A percentile compares a stretch with the other conserved stretches of the same genome.
These are phyloP conservation scores for Grigorovia transvaalensis DNA, from an alignment of 805 yeast genomes.

Conservation along the genomic window DNA sequence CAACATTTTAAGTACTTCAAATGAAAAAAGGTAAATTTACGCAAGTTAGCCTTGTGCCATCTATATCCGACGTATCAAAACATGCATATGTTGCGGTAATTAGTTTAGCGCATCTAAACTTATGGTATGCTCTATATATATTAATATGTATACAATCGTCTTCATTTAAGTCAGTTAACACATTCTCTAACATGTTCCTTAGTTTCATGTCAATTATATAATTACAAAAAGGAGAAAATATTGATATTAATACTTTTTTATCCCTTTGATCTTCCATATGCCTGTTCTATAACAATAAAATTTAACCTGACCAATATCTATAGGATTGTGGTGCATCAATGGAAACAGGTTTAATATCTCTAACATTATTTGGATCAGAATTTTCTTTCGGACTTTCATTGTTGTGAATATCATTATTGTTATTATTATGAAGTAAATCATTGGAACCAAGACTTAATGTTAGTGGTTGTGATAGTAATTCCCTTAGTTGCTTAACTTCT, in stretches of 20 bases:
- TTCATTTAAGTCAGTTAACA: too few relatives aligned
- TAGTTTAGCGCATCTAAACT: neutral
- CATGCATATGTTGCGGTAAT: too few relatives aligned
- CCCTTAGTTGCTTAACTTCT: conserved; percentile 19
- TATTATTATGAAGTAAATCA: neutral
- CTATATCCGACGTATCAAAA: neutral
- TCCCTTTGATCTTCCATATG: neutral
- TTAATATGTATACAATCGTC: too few relatives aligned
- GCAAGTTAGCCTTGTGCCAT: too few relatives aligned
- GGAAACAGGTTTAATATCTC: conserved; percentile 43
- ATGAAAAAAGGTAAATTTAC: too few relatives aligned
- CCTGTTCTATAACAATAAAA: neutral
- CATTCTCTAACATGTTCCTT: neutral
- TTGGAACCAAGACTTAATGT: conserved; percentile 16
- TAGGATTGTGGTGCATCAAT: conserved; percentile 52
- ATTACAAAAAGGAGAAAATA: neutral
- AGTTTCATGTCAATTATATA: neutral
- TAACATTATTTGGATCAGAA: conserved; percentile 17
- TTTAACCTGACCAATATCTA: conserved; percentile 56
- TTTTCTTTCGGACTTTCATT: conserved; percentile 30
- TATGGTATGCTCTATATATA: too few relatives aligned
- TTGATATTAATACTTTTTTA: neutral
- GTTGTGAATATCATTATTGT: neutral
- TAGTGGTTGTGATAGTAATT: conserved; percentile 25
- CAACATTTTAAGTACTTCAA: neutral